These are phyloP conservation scores for Microcyclosporella mali DNA, from an alignment of 2,329 filamentous ascomycete species.

Conservation along the genomic window DNA sequence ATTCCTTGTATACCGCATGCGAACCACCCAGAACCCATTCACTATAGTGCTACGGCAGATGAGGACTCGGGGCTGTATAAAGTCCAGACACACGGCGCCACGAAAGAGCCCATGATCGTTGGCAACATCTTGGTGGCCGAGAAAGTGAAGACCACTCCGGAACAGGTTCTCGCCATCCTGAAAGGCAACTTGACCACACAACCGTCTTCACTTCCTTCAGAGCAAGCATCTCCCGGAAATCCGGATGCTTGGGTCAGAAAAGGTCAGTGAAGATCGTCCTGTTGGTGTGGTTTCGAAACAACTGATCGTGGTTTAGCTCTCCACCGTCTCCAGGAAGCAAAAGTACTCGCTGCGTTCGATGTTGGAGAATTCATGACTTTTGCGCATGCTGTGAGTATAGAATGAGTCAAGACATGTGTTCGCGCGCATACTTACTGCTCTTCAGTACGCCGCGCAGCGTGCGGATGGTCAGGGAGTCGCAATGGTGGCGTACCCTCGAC, in stretches of 20 bases:
- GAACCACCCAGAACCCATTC: constrained; percentile 9
- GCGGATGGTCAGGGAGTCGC: constrained; percentile 6
- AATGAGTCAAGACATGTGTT: background rate
- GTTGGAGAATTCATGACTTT: constrained; percentile 17
- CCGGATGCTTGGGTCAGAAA: constrained; percentile 13
- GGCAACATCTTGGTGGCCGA: constrained; percentile 15
- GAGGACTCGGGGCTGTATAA: constrained; percentile 5
- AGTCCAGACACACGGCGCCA: constrained; percentile 3
- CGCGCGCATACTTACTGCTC: background rate
- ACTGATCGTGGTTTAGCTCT: constrained; percentile 6
- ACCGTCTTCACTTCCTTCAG: constrained; percentile 5
- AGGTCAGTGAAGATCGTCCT: background rate
- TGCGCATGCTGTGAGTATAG: constrained; percentile 2
- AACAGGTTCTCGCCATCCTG: constrained; percentile 7
- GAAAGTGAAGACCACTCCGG: constrained; percentile 9
- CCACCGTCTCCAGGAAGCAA: constrained; percentile 8
- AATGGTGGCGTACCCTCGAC: constrained; percentile 11
- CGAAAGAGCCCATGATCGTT: constrained; percentile 6
- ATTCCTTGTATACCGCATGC: constrained; percentile 1
- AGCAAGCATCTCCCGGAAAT: constrained; percentile 4
- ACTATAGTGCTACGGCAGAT: constrained; percentile 5
- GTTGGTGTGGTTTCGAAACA: background rate
- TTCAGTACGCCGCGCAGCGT: constrained; percentile 9
- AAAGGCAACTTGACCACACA: constrained; percentile 6
- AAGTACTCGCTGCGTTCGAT: constrained; percentile 9